Conservation (phyloP, 2,329 filamentous ascomycete species). For the Hysterium pulicare region DNA sequence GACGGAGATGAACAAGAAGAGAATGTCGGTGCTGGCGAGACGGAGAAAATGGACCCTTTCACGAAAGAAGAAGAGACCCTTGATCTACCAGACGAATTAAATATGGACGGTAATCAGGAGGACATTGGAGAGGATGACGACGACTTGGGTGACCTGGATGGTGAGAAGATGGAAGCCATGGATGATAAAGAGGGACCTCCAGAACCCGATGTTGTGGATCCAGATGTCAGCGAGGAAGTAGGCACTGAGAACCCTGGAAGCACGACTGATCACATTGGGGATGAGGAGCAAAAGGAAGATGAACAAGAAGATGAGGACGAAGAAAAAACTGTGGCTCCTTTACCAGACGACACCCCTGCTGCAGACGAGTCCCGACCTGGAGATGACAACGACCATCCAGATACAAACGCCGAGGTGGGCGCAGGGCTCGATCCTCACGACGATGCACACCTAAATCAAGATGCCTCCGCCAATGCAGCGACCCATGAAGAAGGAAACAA, state of each 20-base stretch:
- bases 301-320: slow-evolving; percentile 49
- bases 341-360: slow-evolving; percentile 52
- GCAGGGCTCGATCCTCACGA: slow-evolving; percentile 65
- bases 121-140: slow-evolving; percentile 58
- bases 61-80: slow-evolving; percentile 77
- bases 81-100: slow-evolving; percentile 83
- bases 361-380: slow-evolving; percentile 45
- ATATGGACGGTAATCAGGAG: slow-evolving; percentile 66
- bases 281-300: slow-evolving; percentile 44
- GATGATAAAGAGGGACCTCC: slow-evolving; percentile 23
- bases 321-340: slow-evolving; percentile 33
- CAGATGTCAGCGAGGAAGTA: slow-evolving; percentile 32
- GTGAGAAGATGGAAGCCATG: slow-evolving; percentile 32
- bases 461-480: slow-evolving; percentile 53
- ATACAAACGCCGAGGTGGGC: slow-evolving; percentile 57
- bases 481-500: slow-evolving; percentile 65
- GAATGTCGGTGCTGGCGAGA: slow-evolving; percentile 63
- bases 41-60: slow-evolving; percentile 67
- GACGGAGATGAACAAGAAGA: slow-evolving; percentile 60
- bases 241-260: slow-evolving; percentile 32
- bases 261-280: slow-evolving; percentile 30
- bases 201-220: slow-evolving; percentile 29
- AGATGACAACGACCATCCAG: slow-evolving; percentile 49
- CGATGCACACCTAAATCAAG: slow-evolving; percentile 49
- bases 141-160: slow-evolving; percentile 36